Evolutionary conservation across 1,139 yeast genomes (phyloP), one percentile per base, ranked within the genome.

Genomic region (Zygoascus sp.): DNA sequence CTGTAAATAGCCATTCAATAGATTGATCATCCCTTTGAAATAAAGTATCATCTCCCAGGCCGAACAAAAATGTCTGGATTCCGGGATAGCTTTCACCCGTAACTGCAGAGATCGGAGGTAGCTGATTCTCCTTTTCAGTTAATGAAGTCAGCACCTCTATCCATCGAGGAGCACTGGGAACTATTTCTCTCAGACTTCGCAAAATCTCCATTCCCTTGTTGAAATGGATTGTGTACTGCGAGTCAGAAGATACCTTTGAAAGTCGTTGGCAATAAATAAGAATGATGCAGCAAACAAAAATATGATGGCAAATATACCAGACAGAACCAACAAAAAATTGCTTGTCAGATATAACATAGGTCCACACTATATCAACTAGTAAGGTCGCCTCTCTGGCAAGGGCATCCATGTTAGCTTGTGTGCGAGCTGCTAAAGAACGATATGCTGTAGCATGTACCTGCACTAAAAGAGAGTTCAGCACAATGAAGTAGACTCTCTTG

Each of bases 141-240:
- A 44, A 28, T 9, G 32, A n/a, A 17, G 39, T 39, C 22, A 50
- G 25, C 5, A 44, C 41, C 21, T 39, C 47, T 13, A 48, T 39
- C 53, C 53, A 50, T 22, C 45, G 40, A 11, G 47, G 32, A n/a
- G 45, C 48, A 17, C 30, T 13, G 2, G 50, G 48, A 13, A 49
- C 34, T n/a, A 30, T 30, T 5, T 38, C 19, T 20, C 36, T 16
- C 13, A 47, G 25, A 7, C 19, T n/a, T 16, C 27, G 23, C n/a
- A 50, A 39, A 10, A 40, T 35, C 21, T 43, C 50, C 27, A 46
- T 43, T 11, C 50, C 45, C 45, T 19, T 38, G 4, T 40, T 37
- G 23, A 49, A 20, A 17, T 30, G 16, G 10, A 21, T 22, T 2
- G n/a, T 35, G 36, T 19, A 30, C 32, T 8, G 23, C 7, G 28